A percentile compares a stretch with the other conserved stretches of the same genome.
Conservation (phyloP, 2,329 filamentous ascomycete species). For the Hymenoscyphus scutula region DNA sequence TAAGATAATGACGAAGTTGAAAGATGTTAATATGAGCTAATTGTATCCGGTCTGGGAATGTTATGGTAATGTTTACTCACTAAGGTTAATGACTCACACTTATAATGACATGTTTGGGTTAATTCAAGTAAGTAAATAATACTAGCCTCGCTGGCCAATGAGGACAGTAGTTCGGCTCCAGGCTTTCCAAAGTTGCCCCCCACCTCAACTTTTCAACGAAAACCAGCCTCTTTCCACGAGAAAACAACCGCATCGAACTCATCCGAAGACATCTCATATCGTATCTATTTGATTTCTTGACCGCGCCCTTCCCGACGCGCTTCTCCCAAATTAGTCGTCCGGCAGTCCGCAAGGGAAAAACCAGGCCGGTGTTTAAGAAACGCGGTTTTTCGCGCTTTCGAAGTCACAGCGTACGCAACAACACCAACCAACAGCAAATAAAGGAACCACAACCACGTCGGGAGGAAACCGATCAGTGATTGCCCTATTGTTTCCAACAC, state of each 20-base stretch:
- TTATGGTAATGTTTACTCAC: not conserved
- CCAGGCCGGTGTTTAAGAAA: slow-evolving; percentile 14
- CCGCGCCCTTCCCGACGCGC: not conserved
- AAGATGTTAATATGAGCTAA: not conserved
- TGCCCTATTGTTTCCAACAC: slow-evolving; percentile 10
- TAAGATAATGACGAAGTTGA: not conserved
- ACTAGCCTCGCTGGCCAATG: not conserved
- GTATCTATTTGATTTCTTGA: not conserved
- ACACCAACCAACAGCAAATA: slow-evolving; percentile 19
- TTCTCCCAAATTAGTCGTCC: not conserved
- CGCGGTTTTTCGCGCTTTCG: slow-evolving; percentile 16
- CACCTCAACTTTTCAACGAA: not conserved
- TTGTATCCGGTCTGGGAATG: not conserved
- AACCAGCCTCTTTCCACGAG: not conserved
- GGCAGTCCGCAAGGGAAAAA: slow-evolving; percentile 6
- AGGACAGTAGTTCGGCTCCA: not conserved
- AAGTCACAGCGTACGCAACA: slow-evolving; percentile 15
- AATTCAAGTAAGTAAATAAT: not conserved
- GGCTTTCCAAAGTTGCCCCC: not conserved
- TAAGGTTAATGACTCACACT: not conserved
- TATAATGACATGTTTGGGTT: not conserved
- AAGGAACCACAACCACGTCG: slow-evolving; percentile 13
- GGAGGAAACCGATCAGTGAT: slow-evolving; percentile 15
- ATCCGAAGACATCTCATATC: not conserved
- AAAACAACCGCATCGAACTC: not conserved